phyloP scores from a whole-genome alignment of 1,284 basidiomycete species.

The Termitomyces sp. region DNA sequence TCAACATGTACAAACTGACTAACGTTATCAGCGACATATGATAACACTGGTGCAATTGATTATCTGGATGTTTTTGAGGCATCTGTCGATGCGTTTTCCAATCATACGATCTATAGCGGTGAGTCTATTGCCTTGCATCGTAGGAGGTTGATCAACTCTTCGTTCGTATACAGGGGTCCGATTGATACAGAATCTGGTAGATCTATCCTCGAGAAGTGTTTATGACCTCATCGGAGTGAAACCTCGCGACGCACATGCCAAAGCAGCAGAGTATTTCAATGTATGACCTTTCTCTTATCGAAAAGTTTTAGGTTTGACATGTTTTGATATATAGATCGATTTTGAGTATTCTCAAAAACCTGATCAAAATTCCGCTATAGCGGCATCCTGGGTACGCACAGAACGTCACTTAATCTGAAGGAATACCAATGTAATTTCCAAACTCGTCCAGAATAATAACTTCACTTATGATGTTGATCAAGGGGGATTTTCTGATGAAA shows the following conservation, averaged over 20 bases:
- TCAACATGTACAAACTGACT: not conserved
- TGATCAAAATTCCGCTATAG: conserved; percentile 57
- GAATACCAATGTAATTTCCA: not conserved
- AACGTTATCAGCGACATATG: conserved; percentile 42
- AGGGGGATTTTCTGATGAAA: conserved; percentile 56
- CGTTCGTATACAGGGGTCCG: conserved; percentile 29
- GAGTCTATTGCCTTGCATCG: conserved; percentile 1
- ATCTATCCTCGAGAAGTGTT: conserved; percentile 44
- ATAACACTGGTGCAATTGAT: conserved; percentile 43
- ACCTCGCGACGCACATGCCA: conserved; percentile 37
- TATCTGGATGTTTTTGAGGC: conserved; percentile 40
- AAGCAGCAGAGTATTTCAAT: conserved; percentile 51
- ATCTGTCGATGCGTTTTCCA: conserved; percentile 36
- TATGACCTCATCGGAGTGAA: conserved; percentile 44
- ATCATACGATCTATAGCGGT: conserved; percentile 43
- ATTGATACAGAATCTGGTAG: conserved; percentile 39
- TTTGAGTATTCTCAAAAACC: conserved; percentile 56
- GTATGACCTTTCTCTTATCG: conserved; percentile 22
- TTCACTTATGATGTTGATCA: conserved; percentile 54
- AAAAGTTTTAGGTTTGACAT: not conserved
- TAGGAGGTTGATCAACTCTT: not conserved
- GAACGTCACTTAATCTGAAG: not conserved
- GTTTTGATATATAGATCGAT: conserved; percentile 29
- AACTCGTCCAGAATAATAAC: conserved; percentile 48
- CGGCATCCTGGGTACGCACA: conserved; percentile 52